Percentiles rank a stretch among this genome's conserved stretches.
Conservation (phyloP, 179 eudicot genomes). For the Drosera spatulata region DNA sequence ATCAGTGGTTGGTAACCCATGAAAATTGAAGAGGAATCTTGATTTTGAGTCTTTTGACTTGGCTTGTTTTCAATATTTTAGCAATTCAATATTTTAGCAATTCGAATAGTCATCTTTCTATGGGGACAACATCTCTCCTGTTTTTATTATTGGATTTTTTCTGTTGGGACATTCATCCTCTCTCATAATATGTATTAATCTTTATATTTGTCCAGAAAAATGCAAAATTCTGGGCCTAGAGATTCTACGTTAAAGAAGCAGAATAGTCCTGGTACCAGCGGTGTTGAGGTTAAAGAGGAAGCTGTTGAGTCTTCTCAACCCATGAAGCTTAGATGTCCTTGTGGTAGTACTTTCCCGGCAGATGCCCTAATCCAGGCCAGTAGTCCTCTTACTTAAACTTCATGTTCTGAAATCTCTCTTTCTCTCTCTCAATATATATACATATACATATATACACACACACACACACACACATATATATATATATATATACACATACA, state of each 20-base stretch:
- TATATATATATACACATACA: no score
- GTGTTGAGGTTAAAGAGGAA: slow-evolving; percentile 29
- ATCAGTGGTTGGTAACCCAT: no score
- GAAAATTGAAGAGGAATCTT: no score
- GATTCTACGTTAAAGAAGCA: slow-evolving; percentile 28
- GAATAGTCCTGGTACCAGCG: slow-evolving; percentile 22
- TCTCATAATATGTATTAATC: neutral
- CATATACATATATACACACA: no score
- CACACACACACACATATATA: no score
- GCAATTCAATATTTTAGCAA: no score
- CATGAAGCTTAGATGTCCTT: slow-evolving; percentile 35
- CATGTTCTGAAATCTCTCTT: no score
- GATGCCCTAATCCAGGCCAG: slow-evolving; percentile 38
- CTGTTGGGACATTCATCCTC: neutral
- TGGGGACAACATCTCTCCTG: neutral
- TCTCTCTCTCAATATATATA: no score
- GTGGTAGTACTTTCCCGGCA: slow-evolving; percentile 28
- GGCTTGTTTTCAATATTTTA: no score
- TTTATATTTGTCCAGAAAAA: slow-evolving; percentile 18
- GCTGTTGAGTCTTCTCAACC: slow-evolving; percentile 17
- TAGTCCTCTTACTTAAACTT: no score
- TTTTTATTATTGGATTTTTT: neutral
- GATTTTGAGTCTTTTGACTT: no score
- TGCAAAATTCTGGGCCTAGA: slow-evolving; percentile 18
- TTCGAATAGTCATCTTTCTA: neutral